Evolutionary conservation across 345 rosid species (phyloP), one percentile per base, ranked within the genome.

Genomic region (Iberis pinnata): DNA sequence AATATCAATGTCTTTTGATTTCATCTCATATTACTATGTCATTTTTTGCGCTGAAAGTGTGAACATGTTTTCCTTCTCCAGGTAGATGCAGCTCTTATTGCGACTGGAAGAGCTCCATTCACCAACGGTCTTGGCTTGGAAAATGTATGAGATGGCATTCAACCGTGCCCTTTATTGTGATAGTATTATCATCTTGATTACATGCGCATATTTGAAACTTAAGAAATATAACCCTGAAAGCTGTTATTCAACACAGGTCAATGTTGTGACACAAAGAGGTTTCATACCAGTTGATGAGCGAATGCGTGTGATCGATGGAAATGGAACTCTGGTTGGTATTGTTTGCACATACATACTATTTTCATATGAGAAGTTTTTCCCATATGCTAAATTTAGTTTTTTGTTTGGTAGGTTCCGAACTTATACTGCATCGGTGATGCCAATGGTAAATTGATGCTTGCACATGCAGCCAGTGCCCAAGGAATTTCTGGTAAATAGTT

Each of bases 381-480:
- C 15, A 12, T 56, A 50, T 35, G 20, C n/a, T 40, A 19, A 35
- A 71, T 32, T 36, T 45, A 52, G n/a, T n/a, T n/a, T 16, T 58
- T 55, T 68, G 16, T 24, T 26, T 63, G 10, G 39, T 54, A 92
- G 98, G 90, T 92, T 62, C 94, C 97, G 20, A 79, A 92, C 53
- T 43, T 92, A 51, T 92, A 77, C 66, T 92, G 98, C 71, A 36
- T 88, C 33, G 95, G 99, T 62, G 97, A 93, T 79, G 95, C 88
- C 25, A 88, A 86, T 49, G 99, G 97, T 61, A 93, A 88, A 79
- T 70, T 93, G 95, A 93, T 93, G 99, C 97, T 93, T 10, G 99
- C 99, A 63, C 99, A 93, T 78, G 88, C 97, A 35, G 97, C 99
- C 35, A 93, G 97, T 70, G 97, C 99, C 43, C 99, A 93, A 79